Conservation (phyloP, 2,329 filamentous ascomycete genomes). For the Dothistroma pini region DNA sequence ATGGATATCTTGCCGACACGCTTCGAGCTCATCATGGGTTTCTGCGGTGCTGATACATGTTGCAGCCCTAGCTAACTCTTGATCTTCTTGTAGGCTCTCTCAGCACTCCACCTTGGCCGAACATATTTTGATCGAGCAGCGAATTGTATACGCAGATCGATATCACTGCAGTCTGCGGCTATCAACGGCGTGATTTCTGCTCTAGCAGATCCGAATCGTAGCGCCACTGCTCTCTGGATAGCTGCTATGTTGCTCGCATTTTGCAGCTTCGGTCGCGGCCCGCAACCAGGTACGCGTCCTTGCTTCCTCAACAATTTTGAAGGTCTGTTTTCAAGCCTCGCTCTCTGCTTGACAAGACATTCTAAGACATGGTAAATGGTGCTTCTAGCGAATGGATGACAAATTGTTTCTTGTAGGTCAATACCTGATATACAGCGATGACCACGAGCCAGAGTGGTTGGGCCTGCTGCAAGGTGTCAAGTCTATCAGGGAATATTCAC, state of each 20-base stretch:
- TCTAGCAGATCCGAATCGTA: constrained; percentile 2
- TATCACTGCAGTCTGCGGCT: constrained; percentile 14
- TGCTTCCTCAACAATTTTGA: background rate
- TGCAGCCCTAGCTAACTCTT: no score
- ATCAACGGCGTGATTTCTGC: constrained; percentile 18
- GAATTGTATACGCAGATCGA: constrained; percentile 9
- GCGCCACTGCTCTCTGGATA: constrained; percentile 11
- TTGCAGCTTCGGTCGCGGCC: constrained; percentile 19
- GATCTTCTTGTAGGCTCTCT: constrained; percentile 10
- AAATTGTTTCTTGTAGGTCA: constrained; percentile 9
- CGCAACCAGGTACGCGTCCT: constrained; percentile 7
- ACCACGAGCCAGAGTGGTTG: constrained; percentile 18
- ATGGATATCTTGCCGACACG: no score
- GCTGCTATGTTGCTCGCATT: constrained; percentile 18
- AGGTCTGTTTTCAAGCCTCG: background rate
- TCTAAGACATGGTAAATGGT: background rate
- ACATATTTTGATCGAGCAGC: constrained; percentile 2
- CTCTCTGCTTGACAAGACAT: background rate
- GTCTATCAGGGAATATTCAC: constrained; percentile 11
- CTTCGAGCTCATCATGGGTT: no score
- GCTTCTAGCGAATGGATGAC: background rate
- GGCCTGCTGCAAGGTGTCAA: constrained; percentile 18
- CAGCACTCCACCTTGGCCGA: constrained; percentile 22
- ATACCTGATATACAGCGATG: constrained; percentile 17
- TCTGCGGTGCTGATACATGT: no score